These are phyloP conservation scores for Rheum nobile DNA, from an alignment of 148 eudicot species.

Conservation along the genomic window DNA sequence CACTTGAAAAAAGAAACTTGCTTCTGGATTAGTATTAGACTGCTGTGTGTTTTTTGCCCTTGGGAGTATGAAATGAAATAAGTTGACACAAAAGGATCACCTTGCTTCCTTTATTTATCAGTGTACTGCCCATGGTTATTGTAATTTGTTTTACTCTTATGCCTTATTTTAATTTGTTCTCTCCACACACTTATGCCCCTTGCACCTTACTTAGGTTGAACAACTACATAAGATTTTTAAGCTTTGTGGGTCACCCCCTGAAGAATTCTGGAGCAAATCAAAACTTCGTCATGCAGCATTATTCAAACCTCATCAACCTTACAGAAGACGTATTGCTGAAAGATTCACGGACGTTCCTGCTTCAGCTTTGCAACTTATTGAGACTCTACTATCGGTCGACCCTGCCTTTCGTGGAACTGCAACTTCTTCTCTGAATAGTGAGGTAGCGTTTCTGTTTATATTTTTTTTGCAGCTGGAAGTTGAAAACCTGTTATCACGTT, in stretches of 20 bases:
- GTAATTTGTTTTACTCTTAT: background rate
- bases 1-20: background rate
- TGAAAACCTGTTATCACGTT: background rate
- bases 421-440: slow-evolving; percentile 61
- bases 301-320: slow-evolving; percentile 62
- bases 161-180: background rate
- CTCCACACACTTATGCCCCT: background rate
- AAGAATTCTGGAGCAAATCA: slow-evolving; percentile 66
- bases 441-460: slow-evolving; percentile 57
- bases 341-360: slow-evolving; percentile 55
- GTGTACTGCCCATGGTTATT: background rate
- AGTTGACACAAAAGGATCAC: background rate
- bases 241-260: slow-evolving; percentile 91
- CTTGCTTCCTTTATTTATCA: background rate
- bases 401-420: slow-evolving; percentile 77
- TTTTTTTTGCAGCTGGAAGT: background rate
- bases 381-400: slow-evolving; percentile 69
- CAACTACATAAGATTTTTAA: slow-evolving; percentile 87
- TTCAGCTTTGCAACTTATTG: slow-evolving; percentile 52
- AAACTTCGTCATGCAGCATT: slow-evolving; percentile 58
- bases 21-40: background rate
- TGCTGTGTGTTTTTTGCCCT: background rate
- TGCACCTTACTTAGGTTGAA: slow-evolving; percentile 54
- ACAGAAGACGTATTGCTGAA: slow-evolving; percentile 52
- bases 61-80: background rate